Conservation (phyloP, 2,329 filamentous ascomycete genomes). For the Cercospora zeae-maydis region DNA sequence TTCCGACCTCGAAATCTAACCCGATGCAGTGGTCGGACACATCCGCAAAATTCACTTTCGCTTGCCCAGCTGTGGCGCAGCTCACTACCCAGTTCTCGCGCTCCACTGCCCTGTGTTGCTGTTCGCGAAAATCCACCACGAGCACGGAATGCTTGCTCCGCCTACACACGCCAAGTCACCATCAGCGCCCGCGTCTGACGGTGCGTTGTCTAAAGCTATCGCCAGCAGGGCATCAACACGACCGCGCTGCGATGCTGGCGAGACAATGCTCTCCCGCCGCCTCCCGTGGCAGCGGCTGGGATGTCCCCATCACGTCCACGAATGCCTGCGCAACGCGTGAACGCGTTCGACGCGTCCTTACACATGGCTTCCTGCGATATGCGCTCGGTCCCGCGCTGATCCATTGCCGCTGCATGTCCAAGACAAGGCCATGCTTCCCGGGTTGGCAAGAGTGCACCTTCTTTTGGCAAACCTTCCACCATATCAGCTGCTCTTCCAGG, state of each 20-base stretch:
- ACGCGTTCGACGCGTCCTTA: slow-evolving; percentile 11
- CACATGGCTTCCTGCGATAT: background rate
- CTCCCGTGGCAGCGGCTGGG: slow-evolving; percentile 2
- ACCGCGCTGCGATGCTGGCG: slow-evolving; percentile 7
- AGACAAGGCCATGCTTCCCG: background rate
- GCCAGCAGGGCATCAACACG: background rate
- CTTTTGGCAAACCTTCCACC: slow-evolving; percentile 2
- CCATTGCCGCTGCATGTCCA: background rate
- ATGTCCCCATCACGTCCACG: slow-evolving; percentile 3
- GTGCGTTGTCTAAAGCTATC: background rate
- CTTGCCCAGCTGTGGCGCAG: slow-evolving; percentile 13
- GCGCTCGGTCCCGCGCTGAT: slow-evolving; percentile 7
- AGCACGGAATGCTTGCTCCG: slow-evolving; percentile 8
- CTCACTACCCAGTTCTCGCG: slow-evolving; percentile 7
- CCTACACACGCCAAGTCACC: slow-evolving; percentile 7
- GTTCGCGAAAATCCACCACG: background rate
- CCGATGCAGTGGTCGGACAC: slow-evolving; percentile 5
- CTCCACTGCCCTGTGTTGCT: slow-evolving; percentile 7
- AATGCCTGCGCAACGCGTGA: background rate
- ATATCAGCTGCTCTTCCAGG: slow-evolving; percentile 3
- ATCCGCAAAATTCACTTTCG: slow-evolving; percentile 12
- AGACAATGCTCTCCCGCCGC: background rate
- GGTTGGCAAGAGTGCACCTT: background rate
- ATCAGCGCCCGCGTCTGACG: background rate
- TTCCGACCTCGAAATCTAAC: background rate